Percentiles rank a stretch among this genome's conserved stretches.
Conservation (phyloP, 305 asterid species). For the Coffea humblotiana region DNA sequence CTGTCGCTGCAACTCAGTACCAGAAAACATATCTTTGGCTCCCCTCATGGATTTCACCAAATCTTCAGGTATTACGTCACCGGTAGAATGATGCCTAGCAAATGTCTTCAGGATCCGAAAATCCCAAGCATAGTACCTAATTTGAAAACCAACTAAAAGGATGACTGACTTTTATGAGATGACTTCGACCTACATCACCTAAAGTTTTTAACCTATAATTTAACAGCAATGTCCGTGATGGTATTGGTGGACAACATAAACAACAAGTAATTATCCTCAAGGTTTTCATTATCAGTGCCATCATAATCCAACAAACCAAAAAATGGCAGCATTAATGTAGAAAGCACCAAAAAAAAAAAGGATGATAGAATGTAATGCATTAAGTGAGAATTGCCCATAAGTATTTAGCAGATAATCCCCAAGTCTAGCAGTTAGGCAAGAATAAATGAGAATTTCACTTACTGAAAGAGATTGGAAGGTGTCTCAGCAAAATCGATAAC, state of each 20-base stretch:
- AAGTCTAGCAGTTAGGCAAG: neutral
- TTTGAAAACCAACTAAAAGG: slow-evolving; percentile 12
- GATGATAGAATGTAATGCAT: slow-evolving; percentile 1
- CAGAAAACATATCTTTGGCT: slow-evolving; percentile 90
- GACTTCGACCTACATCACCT: neutral
- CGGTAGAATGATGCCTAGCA: slow-evolving; percentile 78
- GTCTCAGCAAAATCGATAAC: slow-evolving; percentile 93
- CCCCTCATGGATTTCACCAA: slow-evolving; percentile 68
- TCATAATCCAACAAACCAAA: neutral
- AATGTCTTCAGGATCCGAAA: slow-evolving; percentile 73
- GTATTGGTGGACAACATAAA: slow-evolving; percentile 7
- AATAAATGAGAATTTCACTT: slow-evolving; percentile 33
- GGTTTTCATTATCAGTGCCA: neutral
- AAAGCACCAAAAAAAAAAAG: neutral
- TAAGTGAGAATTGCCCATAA: neutral
- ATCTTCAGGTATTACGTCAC: slow-evolving; percentile 82
- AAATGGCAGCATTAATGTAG: neutral
- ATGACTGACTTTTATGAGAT: neutral
- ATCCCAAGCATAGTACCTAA: slow-evolving; percentile 93
- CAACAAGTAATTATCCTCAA: slow-evolving; percentile 1
- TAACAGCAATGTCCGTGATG: neutral
- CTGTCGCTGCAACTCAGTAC: slow-evolving; percentile 94
- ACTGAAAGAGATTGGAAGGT: slow-evolving; percentile 97
- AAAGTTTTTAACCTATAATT: neutral
- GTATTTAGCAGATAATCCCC: neutral